Base-by-base conservation (phyloP, 148 eudicot species). In the Camellia granthamiana region DNA sequence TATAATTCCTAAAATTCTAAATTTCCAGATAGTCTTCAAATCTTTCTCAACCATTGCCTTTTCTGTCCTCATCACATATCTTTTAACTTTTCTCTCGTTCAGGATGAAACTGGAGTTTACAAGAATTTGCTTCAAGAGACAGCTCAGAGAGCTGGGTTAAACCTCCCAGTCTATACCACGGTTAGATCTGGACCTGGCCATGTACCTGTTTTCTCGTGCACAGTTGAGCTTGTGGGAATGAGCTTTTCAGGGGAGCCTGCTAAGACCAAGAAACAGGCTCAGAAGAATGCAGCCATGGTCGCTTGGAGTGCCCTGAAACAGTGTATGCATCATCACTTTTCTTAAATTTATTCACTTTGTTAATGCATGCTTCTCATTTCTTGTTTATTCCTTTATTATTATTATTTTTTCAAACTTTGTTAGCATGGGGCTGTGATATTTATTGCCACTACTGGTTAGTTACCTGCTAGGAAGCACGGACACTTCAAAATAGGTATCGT, bases 71-170 rank as follows among this genome's bases (percentile, higher is more conserved):
- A 43, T 42, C 38, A 16, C 41, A 18, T 30, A 19, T 49, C 23
- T 64, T 11, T 15, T 16, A 7, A n/a, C 14, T 14, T 42, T 56
- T 74, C 13, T 72, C 21, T 44, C 21, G 7, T 72, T 59, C 88
- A 90, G 92, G 92, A 90, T 84, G 92, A 90, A 78, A 88, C 88
- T 54, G 92, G 92, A 77, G 87, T 86, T 49, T 90, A 89, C 76
- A 89, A 89, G 84, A 90, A 90, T 82, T 75, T 90, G 78, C 89
- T 90, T 74, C 92, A 90, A 78, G 92, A 90, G 78, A 86, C 89
- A n/a, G 89, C 92, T 78, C 92, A 90, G 73, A 77, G 90, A 83
- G 90, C 89, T 56, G 90, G 89, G 61, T 71, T 88, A 60, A 83
- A 83, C 77, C 89, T 90, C 30, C 92, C 92, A 47, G 86, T 78